Percentiles rank a stretch among this genome's conserved stretches.
phyloP scores from a whole-genome alignment of 805 yeast species.

The Pichia kluyveri region DNA sequence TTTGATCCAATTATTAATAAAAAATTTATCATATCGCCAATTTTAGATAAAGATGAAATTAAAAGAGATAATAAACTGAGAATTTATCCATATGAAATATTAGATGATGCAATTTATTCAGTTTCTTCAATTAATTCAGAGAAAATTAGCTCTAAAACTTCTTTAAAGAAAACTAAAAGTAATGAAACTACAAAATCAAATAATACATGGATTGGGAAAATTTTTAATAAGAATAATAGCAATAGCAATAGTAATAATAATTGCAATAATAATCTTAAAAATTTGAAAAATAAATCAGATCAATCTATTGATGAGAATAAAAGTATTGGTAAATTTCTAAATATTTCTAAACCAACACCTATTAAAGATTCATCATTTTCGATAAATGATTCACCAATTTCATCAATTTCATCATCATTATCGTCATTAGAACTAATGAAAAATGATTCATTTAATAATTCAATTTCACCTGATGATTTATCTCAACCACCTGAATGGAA shows the following conservation, averaged over 20 bases:
- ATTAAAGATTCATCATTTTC: not conserved
- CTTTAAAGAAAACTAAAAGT: not conserved
- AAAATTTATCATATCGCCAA: conserved; percentile 31
- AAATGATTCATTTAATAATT: not conserved
- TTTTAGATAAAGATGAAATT: not conserved
- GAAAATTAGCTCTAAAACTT: not conserved
- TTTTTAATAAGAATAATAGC: not conserved
- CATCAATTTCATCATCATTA: conserved; percentile 5
- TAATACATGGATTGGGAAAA: too few species aligned
- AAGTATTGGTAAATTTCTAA: conserved; percentile 4
- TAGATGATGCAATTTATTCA: conserved; percentile 56
- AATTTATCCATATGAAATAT: conserved; percentile 52
- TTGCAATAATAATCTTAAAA: conserved; percentile 20
- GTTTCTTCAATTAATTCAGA: not conserved
- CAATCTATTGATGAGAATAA: not conserved
- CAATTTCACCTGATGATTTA: not conserved
- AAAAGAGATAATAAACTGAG: conserved; percentile 32
- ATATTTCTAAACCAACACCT: not conserved
- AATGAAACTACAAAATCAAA: not conserved
- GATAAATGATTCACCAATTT: conserved; percentile 2
- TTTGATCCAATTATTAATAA: conserved; percentile 38
- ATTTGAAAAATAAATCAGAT: not conserved
- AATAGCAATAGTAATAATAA: conserved; percentile 4
- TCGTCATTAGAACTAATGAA: conserved; percentile 4
- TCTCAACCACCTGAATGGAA: conserved; percentile 35